Base-by-base conservation (phyloP, 768 basidiomycete species). In the Boletales sp. region DNA sequence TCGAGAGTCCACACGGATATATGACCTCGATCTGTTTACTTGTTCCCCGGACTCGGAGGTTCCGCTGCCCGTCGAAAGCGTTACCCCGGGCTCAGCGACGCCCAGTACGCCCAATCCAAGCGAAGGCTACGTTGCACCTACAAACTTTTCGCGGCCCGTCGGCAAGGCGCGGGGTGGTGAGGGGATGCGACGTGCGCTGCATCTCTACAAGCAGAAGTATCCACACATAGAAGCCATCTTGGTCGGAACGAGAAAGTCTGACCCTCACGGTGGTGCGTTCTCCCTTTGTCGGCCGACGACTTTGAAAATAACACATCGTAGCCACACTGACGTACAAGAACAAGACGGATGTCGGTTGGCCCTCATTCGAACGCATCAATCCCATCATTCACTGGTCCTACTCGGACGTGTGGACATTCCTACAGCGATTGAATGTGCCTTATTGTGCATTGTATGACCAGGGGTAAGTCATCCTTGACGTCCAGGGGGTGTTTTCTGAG, bases 301-400 rank as follows among this genome's bases (percentile, higher is more conserved):
- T 34, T 27, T 19, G 13, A 2, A 7, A 31, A 27, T 55, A 6
- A 61, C 21, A 10, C 24, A 40, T 43, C n/a, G 13, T 37, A 94
- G 92, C 82, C 4, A 80, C 69, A n/a, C 76, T 97, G 49, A 77
- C 81, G 0, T 79, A 83, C 59, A 78, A 80, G 47, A 86, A 84
- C 54, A 86, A 81, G 66, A 97, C 94, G 5, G 97, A 99, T 68
- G 72, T 81, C 0, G 86, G 78, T 47, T 99, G 97, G 97, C 95
- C 97, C 8, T 59, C 65, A 5, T 93, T 93, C 58, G 86, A 92
- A 64, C 83, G 97, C 17, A 81, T 98, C 17, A 94, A 98, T 63
- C 97, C 97, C 0, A 87, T 99, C 59, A 89, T 99, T 50, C 86
- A 97, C 64, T 99, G 97, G 97, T 76, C 83, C 1, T 99, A 99